These are phyloP conservation scores for Alliaria petiolata DNA, from an alignment of 345 rosid species.

Conservation along the genomic window DNA sequence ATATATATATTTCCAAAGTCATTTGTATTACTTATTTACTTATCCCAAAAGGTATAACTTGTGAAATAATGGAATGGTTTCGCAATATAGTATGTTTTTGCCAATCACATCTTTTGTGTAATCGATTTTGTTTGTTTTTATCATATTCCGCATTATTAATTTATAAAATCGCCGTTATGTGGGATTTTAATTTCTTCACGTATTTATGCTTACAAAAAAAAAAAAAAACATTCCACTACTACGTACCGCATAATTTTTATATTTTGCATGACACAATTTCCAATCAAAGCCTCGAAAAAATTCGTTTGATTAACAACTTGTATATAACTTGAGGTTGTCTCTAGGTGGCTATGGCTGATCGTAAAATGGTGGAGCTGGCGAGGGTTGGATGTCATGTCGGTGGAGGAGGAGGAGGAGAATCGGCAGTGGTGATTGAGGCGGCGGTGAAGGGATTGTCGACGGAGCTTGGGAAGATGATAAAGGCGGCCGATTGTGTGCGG, in stretches of 20 bases:
- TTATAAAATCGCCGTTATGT: neutral
- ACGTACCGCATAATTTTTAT: neutral
- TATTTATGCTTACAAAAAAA: no score
- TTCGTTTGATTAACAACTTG: neutral
- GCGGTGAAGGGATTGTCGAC: conserved; percentile 41
- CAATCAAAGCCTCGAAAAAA: neutral
- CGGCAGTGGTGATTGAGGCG: conserved; percentile 37
- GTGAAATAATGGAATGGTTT: neutral
- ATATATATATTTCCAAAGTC: no score
- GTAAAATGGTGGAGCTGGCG: conserved; percentile 61
- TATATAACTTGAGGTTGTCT: neutral
- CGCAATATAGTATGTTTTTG: neutral
- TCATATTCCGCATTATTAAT: no score
- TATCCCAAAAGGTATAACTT: no score
- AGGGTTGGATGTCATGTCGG: conserved; percentile 33
- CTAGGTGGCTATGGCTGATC: conserved; percentile 54
- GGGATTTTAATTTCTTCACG: no score
- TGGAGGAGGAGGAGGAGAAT: conserved; percentile 17
- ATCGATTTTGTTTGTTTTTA: no score
- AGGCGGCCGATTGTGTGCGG: conserved; percentile 75
- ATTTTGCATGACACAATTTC: neutral
- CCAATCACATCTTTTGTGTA: neutral
- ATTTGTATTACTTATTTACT: no score
- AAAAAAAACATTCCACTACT: neutral
- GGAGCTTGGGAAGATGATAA: conserved; percentile 67